phyloP scores from a whole-genome alignment of 257 asterid genomes.

The Paulownia fortunei region DNA sequence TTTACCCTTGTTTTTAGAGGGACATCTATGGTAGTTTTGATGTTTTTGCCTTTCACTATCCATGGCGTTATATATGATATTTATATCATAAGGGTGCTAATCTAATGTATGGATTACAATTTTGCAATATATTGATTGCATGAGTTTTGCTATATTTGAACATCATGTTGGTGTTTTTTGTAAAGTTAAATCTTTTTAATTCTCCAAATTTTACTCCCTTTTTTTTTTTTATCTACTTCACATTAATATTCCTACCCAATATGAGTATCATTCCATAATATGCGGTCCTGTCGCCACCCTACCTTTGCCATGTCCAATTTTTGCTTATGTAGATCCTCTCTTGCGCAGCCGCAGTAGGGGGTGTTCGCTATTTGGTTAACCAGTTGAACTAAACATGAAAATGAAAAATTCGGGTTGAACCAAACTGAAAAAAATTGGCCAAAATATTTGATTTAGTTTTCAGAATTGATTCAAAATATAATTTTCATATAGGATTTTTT shows the following conservation, averaged over 20 bases:
- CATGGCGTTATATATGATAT: background rate
- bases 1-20: background rate
- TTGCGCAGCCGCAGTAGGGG: background rate
- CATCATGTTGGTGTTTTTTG: background rate
- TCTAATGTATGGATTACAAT: background rate
- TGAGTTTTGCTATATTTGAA: background rate
- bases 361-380: background rate
- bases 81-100: background rate
- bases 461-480: background rate
- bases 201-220: background rate
- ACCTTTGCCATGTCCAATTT: background rate
- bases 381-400: background rate
- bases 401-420: background rate
- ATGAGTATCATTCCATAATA: background rate
- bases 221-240: background rate
- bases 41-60: background rate
- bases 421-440: background rate
- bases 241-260: background rate
- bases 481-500: slow-evolving; percentile 2
- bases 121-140: background rate
- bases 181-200: background rate
- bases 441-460: background rate
- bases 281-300: too few species aligned
- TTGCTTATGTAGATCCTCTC: background rate
- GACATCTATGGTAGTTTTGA: background rate